Evolutionary conservation across 2,329 filamentous ascomycete genomes (phyloP).

Genomic region (Alternaria ethzedia): DNA sequence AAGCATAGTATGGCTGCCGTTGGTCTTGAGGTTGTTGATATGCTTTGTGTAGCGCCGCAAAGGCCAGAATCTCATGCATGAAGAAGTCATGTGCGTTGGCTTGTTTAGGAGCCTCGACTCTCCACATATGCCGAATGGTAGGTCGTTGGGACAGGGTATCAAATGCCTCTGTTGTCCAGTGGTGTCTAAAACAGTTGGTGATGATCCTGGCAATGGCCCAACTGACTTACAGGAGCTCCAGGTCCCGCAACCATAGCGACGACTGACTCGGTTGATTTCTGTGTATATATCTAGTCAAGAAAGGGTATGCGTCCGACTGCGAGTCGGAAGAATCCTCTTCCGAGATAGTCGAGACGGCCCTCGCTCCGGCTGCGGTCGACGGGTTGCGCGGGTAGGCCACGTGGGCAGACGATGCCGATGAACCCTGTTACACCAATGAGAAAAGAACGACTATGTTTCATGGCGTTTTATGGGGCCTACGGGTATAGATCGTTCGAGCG

Average conservation of each 20-base stretch:
- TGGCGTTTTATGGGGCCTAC: slow-evolving; percentile 17
- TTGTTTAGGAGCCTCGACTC: slow-evolving; percentile 41
- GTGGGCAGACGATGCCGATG: slow-evolving; percentile 16
- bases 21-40: slow-evolving; percentile 33
- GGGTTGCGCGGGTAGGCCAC: slow-evolving; percentile 33
- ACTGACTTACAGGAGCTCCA: slow-evolving; percentile 43
- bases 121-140: slow-evolving; percentile 43
- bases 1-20: slow-evolving; percentile 36
- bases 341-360: slow-evolving; percentile 14
- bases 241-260: slow-evolving; percentile 41
- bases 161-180: slow-evolving; percentile 41
- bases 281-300: slow-evolving; percentile 40
- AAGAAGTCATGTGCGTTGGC: slow-evolving; percentile 46
- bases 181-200: slow-evolving; percentile 33
- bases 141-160: slow-evolving; percentile 30
- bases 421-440: slow-evolving; percentile 14
- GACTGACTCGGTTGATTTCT: slow-evolving; percentile 24
- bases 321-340: slow-evolving; percentile 36
- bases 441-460: not conserved
- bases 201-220: not conserved
- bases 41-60: slow-evolving; percentile 49
- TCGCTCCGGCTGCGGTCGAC: slow-evolving; percentile 12
- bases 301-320: slow-evolving; percentile 39
- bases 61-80: slow-evolving; percentile 51
- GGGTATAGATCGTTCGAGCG: slow-evolving; percentile 17